A percentile compares a stretch with the other conserved stretches of the same genome.
Evolutionary conservation across 371 early-diverging fungal species (phyloP).

Genomic region (Mucor irregularis): DNA sequence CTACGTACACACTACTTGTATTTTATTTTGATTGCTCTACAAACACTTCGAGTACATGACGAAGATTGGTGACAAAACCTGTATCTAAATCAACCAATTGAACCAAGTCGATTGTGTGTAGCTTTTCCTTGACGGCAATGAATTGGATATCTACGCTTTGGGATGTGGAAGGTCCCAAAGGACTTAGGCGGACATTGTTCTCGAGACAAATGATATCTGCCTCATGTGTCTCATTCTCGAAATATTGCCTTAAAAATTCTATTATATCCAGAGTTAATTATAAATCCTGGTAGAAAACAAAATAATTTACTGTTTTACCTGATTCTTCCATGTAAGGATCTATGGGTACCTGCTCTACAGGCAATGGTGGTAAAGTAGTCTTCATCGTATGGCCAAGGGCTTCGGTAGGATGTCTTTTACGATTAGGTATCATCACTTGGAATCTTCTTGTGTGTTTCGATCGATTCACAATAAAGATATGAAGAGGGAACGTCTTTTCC

Average conservation of each 20-base stretch:
- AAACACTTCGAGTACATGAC: slow-evolving; percentile 55
- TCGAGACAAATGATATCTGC: slow-evolving; percentile 76
- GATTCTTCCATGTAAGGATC: slow-evolving; percentile 68
- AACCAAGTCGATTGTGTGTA: slow-evolving; percentile 69
- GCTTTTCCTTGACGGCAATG: slow-evolving; percentile 73
- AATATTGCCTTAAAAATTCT: slow-evolving; percentile 64
- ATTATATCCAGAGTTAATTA: neutral
- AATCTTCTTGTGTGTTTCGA: slow-evolving; percentile 67
- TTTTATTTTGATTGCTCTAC: slow-evolving; percentile 26
- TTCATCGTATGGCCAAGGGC: slow-evolving; percentile 17
- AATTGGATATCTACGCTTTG: slow-evolving; percentile 76
- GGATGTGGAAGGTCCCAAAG: slow-evolving; percentile 68
- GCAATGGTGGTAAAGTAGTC: slow-evolving; percentile 47
- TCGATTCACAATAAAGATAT: slow-evolving; percentile 74
- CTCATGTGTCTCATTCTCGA: slow-evolving; percentile 68
- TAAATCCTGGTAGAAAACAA: too few relatives aligned
- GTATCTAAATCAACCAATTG: slow-evolving; percentile 73
- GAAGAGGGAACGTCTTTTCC: slow-evolving; percentile 70
- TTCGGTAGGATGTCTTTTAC: slow-evolving; percentile 50
- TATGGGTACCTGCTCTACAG: slow-evolving; percentile 41
- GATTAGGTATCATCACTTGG: slow-evolving; percentile 65
- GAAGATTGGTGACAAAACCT: slow-evolving; percentile 65
- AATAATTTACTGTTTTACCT: slow-evolving; percentile 29
- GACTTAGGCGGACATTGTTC: slow-evolving; percentile 68
- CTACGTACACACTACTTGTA: too few relatives aligned